These are phyloP conservation scores for Paraurostyla sp. DNA, from an alignment of 73 alveolate species.

Conservation along the genomic window DNA sequence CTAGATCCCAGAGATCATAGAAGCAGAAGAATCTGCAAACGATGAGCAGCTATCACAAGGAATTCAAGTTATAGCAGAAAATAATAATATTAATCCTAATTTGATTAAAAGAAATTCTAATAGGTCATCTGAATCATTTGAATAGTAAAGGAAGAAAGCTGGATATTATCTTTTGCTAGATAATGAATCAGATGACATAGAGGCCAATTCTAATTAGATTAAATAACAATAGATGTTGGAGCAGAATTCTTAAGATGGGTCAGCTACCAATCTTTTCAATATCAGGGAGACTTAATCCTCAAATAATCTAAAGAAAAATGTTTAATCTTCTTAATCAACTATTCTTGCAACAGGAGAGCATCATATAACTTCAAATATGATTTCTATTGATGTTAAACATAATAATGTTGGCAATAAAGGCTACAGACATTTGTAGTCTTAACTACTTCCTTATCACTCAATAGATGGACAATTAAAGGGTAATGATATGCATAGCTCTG, in stretches of 20 bases:
- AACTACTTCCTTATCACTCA: constrained; percentile 23
- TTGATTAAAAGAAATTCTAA: background rate
- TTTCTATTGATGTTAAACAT: no score
- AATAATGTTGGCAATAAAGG: background rate
- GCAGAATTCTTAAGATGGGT: background rate
- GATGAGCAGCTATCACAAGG: constrained; percentile 10
- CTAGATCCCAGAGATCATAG: constrained; percentile 41
- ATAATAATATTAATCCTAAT: background rate
- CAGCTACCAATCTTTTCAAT: no score
- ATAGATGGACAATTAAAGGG: constrained; percentile 1
- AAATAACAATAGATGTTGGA: background rate
- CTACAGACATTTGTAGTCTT: background rate
- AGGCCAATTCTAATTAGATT: background rate
- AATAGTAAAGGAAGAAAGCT: background rate
- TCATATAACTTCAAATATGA: background rate
- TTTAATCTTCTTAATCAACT: constrained; percentile 15
- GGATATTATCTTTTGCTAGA: constrained; percentile 8
- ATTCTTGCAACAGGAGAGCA: background rate
- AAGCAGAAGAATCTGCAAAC: background rate
- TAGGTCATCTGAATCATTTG: background rate
- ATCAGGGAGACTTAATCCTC: no score
- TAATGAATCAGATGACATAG: constrained; percentile 33
- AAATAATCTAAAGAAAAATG: no score
- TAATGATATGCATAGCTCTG: background rate
- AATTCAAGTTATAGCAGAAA: background rate